Evolutionary conservation across 2,329 filamentous ascomycete species (phyloP).

Genomic region (Fusarium sp.): DNA sequence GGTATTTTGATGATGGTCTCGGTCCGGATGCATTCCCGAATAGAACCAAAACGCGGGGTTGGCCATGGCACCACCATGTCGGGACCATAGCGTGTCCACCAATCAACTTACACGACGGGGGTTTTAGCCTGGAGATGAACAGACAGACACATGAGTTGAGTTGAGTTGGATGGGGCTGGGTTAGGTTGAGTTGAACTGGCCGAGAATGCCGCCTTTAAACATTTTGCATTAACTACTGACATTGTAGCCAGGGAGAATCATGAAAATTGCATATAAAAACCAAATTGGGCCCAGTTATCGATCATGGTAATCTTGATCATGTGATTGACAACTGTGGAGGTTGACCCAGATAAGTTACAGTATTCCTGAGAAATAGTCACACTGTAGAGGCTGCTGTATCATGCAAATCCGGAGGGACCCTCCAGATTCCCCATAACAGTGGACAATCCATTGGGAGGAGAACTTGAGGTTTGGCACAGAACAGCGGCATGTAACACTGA

Average conservation of each 20-base stretch:
- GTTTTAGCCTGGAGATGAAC: slow-evolving; percentile 15
- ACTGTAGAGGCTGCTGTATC: slow-evolving; percentile 8
- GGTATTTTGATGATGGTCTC: slow-evolving; percentile 25
- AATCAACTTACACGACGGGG: slow-evolving; percentile 49
- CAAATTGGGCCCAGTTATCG: not conserved
- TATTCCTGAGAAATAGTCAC: not conserved
- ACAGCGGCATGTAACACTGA: slow-evolving; percentile 14
- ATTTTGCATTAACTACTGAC: not conserved
- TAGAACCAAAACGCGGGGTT: slow-evolving; percentile 38
- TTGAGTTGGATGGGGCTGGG: not conserved
- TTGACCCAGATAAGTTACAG: slow-evolving; percentile 5
- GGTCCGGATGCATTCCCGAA: slow-evolving; percentile 31
- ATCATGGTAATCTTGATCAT: slow-evolving; percentile 7
- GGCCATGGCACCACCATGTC: slow-evolving; percentile 18
- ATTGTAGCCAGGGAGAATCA: not conserved
- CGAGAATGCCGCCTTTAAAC: slow-evolving; percentile 14
- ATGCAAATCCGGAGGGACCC: slow-evolving; percentile 13
- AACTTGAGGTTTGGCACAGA: slow-evolving; percentile 14
- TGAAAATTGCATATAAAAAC: not conserved
- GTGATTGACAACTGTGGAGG: slow-evolving; percentile 19
- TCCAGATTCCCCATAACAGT: slow-evolving; percentile 4
- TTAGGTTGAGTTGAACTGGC: not conserved
- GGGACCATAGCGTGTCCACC: slow-evolving; percentile 34
- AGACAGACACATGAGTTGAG: slow-evolving; percentile 8
- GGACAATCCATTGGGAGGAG: slow-evolving; percentile 10